Percentiles rank a stretch among this genome's conserved stretches.
Conservation (phyloP, 192 early-diverging fungal genomes). For the Umbelopsis isabellina region DNA sequence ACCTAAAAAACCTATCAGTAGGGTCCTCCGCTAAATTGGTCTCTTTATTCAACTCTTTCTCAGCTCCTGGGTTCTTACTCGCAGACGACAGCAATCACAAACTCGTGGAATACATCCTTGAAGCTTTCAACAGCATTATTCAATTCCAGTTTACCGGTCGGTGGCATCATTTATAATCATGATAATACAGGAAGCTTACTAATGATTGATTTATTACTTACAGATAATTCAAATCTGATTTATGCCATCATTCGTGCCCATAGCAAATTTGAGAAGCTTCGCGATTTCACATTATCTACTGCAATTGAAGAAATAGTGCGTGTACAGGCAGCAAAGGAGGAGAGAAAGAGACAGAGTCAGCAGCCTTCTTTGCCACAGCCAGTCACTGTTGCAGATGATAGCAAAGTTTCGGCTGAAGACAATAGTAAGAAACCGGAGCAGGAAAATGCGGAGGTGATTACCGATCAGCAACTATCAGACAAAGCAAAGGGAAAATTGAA, state of each 20-base stretch:
- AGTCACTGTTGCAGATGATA: background rate
- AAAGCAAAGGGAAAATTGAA: constrained; percentile 73
- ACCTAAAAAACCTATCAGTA: constrained; percentile 74
- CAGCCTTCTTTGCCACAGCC: background rate
- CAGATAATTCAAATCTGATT: constrained; percentile 78
- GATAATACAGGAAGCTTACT: background rate
- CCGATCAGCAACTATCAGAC: constrained; percentile 62
- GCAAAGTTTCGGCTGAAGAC: background rate
- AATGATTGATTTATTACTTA: background rate
- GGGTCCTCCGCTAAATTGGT: constrained; percentile 75
- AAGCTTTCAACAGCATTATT: constrained; percentile 81
- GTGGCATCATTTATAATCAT: background rate
- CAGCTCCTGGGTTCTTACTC: constrained; percentile 78
- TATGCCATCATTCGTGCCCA: constrained; percentile 82
- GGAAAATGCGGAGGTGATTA: constrained; percentile 28
- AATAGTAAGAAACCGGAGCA: background rate
- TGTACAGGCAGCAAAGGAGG: constrained; percentile 52
- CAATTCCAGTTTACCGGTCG: constrained; percentile 81
- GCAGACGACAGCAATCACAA: constrained; percentile 79
- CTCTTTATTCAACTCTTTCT: constrained; percentile 74
- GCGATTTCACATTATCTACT: constrained; percentile 65
- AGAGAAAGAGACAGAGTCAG: constrained; percentile 20
- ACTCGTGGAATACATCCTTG: constrained; percentile 74
- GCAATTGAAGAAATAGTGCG: constrained; percentile 65
- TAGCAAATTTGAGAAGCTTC: constrained; percentile 68